Conservation (phyloP, 345 rosid genomes). For the Toxicodendron radicans region DNA sequence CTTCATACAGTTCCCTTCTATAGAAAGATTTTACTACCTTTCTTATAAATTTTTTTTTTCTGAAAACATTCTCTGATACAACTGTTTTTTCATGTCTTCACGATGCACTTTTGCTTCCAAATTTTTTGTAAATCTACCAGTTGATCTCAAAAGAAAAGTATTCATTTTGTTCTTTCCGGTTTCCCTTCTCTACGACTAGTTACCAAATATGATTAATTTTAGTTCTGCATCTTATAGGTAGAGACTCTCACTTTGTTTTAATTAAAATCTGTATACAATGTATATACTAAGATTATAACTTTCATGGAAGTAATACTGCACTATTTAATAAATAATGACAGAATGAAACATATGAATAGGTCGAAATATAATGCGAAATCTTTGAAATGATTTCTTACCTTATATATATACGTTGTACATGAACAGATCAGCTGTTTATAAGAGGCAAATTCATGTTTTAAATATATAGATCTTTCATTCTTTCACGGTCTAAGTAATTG, state of each 20-base stretch:
- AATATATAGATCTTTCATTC: not conserved
- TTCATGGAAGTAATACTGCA: not conserved
- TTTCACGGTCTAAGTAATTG: not conserved
- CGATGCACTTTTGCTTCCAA: not conserved
- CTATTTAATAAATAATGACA: not conserved
- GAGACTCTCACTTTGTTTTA: not conserved
- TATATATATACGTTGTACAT: too few relatives aligned
- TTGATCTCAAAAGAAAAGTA: not conserved
- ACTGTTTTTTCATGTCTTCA: too few relatives aligned
- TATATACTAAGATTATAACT: not conserved
- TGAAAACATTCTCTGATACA: not conserved
- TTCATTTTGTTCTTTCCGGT: not conserved
- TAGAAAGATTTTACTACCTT: too few relatives aligned
- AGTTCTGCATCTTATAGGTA: constrained; percentile 1
- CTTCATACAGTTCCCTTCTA: too few relatives aligned
- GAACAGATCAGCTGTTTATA: too few relatives aligned
- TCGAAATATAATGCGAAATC: too few relatives aligned
- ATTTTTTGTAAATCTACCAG: not conserved
- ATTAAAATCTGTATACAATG: not conserved
- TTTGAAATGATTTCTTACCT: too few relatives aligned
- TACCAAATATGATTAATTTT: not conserved
- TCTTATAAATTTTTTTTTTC: not conserved
- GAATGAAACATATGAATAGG: not conserved
- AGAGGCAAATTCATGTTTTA: too few relatives aligned
- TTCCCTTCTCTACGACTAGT: not conserved